Percentiles rank a stretch among this genome's conserved stretches.
Conservation (phyloP, 495 filamentous ascomycete genomes). For the Neurospora cerealis region DNA sequence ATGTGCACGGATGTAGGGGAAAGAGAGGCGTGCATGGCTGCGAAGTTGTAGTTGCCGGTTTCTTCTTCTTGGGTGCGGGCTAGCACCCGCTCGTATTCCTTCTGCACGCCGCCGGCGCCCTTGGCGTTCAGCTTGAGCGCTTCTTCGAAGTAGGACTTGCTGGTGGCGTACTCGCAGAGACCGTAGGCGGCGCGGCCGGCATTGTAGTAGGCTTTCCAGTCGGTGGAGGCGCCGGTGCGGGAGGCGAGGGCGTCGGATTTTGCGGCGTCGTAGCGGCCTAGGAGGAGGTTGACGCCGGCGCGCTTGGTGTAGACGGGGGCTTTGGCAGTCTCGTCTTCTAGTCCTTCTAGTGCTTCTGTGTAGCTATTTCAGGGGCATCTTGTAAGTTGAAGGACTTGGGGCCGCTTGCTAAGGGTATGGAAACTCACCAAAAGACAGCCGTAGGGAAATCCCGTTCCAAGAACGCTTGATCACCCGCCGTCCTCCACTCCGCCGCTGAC, state of each 20-base stretch:
- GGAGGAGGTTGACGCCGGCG: slow-evolving; percentile 34
- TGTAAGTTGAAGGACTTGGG: background rate
- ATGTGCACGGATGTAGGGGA: slow-evolving; percentile 21
- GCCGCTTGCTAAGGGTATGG: background rate
- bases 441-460: slow-evolving; percentile 25
- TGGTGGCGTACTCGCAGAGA: slow-evolving; percentile 27
- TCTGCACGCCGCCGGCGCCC: slow-evolving; percentile 12
- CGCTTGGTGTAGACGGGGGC: slow-evolving; percentile 31
- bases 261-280: slow-evolving; percentile 37
- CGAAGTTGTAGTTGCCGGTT: slow-evolving; percentile 38
- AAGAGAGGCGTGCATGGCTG: slow-evolving; percentile 24
- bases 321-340: slow-evolving; percentile 8
- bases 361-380: slow-evolving; percentile 15
- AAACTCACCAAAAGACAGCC: slow-evolving; percentile 23
- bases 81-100: slow-evolving; percentile 25
- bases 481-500: slow-evolving; percentile 24
- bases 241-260: slow-evolving; percentile 32
- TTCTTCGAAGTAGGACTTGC: slow-evolving; percentile 20
- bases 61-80: slow-evolving; percentile 27
- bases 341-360: slow-evolving; percentile 19
- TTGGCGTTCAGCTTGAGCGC: slow-evolving; percentile 23
- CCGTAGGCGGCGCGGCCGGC: slow-evolving; percentile 39
- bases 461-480: slow-evolving; percentile 24
- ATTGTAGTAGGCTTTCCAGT: slow-evolving; percentile 41
- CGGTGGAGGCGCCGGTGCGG: slow-evolving; percentile 10